Evolutionary conservation across 495 filamentous ascomycete species (phyloP).

Genomic region (Penicillium canescens): DNA sequence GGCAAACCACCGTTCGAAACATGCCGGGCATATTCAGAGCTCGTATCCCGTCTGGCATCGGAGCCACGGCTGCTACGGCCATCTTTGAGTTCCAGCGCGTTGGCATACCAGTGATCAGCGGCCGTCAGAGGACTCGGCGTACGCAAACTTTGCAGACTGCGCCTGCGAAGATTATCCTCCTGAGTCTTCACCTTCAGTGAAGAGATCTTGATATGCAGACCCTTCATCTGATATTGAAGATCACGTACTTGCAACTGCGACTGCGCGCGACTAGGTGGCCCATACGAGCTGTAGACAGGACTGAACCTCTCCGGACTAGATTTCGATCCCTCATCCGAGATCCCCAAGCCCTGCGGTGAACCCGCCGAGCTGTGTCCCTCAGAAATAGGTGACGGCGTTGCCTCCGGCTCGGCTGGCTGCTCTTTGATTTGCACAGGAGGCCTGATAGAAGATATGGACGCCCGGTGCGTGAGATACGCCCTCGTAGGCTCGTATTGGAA

Average conservation of each 20-base stretch:
- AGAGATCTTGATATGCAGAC: conserved; percentile 88
- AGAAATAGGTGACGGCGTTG: conserved; percentile 5
- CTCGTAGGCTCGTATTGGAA: conserved; percentile 42
- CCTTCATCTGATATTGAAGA: conserved; percentile 89
- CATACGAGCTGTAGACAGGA: conserved; percentile 35
- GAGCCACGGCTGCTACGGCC: conserved; percentile 27
- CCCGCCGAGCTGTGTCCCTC: conserved; percentile 22
- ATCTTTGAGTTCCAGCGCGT: conserved; percentile 44
- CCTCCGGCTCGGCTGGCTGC: conserved; percentile 1
- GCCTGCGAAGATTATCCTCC: conserved; percentile 78
- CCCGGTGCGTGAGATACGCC: conserved; percentile 40
- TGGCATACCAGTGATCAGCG: conserved; percentile 73
- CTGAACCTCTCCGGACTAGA: conserved; percentile 37
- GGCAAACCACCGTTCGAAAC: background rate
- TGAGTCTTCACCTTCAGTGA: conserved; percentile 77
- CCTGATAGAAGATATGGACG: conserved; percentile 34
- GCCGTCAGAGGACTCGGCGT: conserved; percentile 84
- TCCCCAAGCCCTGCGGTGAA: conserved; percentile 32
- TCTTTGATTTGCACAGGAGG: conserved; percentile 13
- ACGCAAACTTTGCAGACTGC: conserved; percentile 80
- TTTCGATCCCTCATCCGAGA: conserved; percentile 27
- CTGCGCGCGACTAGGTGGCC: conserved; percentile 44
- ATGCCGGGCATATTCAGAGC: conserved; percentile 19
- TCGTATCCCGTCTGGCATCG: conserved; percentile 15
- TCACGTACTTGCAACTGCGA: conserved; percentile 73